Conservation (phyloP, 2,329 filamentous ascomycete genomes). For the Juglanconis juglandina region DNA sequence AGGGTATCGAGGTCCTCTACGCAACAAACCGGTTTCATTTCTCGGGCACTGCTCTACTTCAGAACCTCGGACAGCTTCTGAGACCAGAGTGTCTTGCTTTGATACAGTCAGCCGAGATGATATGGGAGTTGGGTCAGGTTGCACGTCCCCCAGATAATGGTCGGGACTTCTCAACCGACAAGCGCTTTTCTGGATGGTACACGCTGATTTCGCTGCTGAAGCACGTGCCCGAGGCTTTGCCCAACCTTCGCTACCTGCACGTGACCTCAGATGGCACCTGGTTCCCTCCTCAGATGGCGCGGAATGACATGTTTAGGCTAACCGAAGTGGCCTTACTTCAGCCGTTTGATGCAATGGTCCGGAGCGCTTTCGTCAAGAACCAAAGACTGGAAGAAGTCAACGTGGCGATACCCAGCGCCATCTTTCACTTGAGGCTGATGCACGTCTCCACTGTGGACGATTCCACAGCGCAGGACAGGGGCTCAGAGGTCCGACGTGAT, state of each 20-base stretch:
- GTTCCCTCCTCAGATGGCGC: neutral
- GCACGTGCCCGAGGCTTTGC: neutral
- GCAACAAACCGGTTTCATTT: neutral
- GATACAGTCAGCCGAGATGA: conserved; percentile 4
- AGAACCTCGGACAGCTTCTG: neutral
- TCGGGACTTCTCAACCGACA: conserved; percentile 2
- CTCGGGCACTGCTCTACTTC: neutral
- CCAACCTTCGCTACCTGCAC: neutral
- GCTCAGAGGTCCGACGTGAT: neutral
- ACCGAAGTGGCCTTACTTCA: neutral
- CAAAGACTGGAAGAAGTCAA: neutral
- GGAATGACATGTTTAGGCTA: neutral
- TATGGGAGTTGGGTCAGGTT: neutral
- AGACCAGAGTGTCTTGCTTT: neutral
- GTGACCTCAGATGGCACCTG: neutral
- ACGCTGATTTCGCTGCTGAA: neutral
- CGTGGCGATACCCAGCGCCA: neutral
- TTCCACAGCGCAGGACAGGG: neutral
- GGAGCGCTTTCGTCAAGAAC: neutral
- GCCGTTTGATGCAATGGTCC: conserved; percentile 8
- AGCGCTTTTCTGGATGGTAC: neutral
- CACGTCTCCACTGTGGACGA: neutral
- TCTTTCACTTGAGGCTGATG: neutral
- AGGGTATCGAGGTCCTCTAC: conserved; percentile 4
- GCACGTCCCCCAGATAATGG: neutral